Conservation (phyloP, 352 stramenopile genomes). For the Pythium utonaiense region DNA sequence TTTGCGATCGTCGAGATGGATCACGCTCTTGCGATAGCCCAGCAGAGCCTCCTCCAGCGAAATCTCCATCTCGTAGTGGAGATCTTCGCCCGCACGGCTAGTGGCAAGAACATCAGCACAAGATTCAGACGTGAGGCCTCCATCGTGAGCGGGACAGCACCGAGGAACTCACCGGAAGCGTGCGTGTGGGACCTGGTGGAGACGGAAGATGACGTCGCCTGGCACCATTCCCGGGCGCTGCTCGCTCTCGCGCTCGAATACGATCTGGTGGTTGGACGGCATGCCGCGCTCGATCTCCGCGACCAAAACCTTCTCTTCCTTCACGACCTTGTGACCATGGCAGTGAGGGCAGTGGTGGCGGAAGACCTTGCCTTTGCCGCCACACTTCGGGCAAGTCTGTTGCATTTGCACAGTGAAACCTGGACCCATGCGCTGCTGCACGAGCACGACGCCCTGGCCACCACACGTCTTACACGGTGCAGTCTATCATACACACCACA, state of each 20-base stretch:
- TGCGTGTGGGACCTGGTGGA: slow-evolving; percentile 87
- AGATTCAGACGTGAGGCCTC: too few relatives aligned
- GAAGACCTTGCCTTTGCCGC: slow-evolving; percentile 92
- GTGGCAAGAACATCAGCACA: slow-evolving; percentile 13
- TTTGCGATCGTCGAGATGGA: slow-evolving; percentile 92
- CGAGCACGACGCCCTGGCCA: slow-evolving; percentile 66
- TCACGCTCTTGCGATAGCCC: slow-evolving; percentile 91
- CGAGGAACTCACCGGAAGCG: slow-evolving; percentile 68
- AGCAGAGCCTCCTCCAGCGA: slow-evolving; percentile 95
- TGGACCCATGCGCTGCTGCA: slow-evolving; percentile 79
- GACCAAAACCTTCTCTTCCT: slow-evolving; percentile 77
- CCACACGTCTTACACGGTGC: slow-evolving; percentile 71
- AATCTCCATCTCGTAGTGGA: slow-evolving; percentile 95
- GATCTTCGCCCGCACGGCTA: slow-evolving; percentile 90
- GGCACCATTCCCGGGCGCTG: slow-evolving; percentile 83
- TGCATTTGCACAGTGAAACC: slow-evolving; percentile 91
- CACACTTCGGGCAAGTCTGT: slow-evolving; percentile 77
- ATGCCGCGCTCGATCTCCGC: slow-evolving; percentile 79
- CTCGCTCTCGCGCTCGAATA: slow-evolving; percentile 85
- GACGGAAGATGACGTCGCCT: slow-evolving; percentile 94
- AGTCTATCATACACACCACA: slow-evolving; percentile 25
- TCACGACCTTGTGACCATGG: slow-evolving; percentile 78
- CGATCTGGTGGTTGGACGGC: slow-evolving; percentile 80
- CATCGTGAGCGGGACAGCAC: too few relatives aligned
- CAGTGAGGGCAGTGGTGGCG: slow-evolving; percentile 92